Evolutionary conservation across 768 basidiomycete species (phyloP).

Genomic region (Melanogaster broomeanus): DNA sequence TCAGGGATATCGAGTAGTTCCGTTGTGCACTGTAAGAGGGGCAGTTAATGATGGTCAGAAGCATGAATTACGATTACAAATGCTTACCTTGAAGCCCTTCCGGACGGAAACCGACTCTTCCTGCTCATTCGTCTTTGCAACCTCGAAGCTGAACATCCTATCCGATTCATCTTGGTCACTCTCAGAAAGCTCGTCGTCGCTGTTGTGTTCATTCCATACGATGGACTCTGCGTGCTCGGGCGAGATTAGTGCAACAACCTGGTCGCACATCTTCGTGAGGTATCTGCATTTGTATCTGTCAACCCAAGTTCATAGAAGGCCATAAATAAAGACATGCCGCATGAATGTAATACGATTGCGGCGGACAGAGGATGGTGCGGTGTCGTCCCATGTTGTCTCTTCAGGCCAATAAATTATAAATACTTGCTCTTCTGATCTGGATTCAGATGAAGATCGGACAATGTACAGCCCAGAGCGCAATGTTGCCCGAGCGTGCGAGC

Average conservation of each 20-base stretch:
- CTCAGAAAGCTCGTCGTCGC: constrained; percentile 12
- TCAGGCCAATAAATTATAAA: constrained; percentile 60
- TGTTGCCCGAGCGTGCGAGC: constrained; percentile 10
- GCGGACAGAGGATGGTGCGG: constrained; percentile 40
- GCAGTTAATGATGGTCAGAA: not conserved
- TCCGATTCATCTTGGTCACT: constrained; percentile 40
- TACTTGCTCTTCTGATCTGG: constrained; percentile 38
- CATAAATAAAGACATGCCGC: too few species aligned
- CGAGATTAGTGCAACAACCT: constrained; percentile 31
- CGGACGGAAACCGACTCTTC: constrained; percentile 43
- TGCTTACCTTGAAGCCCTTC: constrained; percentile 42
- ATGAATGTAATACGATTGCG: constrained; percentile 38
- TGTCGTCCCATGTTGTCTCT: constrained; percentile 52
- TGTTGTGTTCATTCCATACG: constrained; percentile 38
- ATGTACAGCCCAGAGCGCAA: constrained; percentile 52
- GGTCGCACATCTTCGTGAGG: constrained; percentile 52
- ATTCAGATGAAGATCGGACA: constrained; percentile 47
- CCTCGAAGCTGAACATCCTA: constrained; percentile 49
- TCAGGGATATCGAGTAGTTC: constrained; percentile 7
- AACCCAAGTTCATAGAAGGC: too few species aligned
- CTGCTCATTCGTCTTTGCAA: constrained; percentile 50
- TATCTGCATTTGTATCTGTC: constrained; percentile 35
- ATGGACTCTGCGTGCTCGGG: constrained; percentile 40
- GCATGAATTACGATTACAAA: not conserved
- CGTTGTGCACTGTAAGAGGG: not conserved